These are phyloP conservation scores for Fistulifera pelliculosa DNA, from an alignment of 108 stramenopile genomes.

Conservation along the genomic window DNA sequence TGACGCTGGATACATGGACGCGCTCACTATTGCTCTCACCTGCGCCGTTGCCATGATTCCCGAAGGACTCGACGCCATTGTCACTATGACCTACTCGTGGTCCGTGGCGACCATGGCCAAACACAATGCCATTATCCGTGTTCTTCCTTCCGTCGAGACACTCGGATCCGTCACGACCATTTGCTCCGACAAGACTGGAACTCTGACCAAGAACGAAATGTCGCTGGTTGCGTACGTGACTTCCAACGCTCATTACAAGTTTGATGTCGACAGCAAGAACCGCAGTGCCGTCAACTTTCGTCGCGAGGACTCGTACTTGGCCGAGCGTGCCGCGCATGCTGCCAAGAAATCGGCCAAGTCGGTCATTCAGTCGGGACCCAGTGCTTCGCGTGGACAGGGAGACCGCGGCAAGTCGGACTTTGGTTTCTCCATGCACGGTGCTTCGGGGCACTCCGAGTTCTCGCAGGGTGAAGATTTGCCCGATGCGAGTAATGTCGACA, in stretches of 20 bases:
- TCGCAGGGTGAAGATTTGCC: conserved; percentile 5
- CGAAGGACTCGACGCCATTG: conserved; percentile 93
- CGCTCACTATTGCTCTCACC: conserved; percentile 58
- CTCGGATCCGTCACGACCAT: conserved; percentile 91
- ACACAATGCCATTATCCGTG: conserved; percentile 80
- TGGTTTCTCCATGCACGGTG: conserved; percentile 25
- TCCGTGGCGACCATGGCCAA: conserved; percentile 81
- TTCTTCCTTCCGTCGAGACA: conserved; percentile 92
- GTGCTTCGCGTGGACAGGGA: conserved; percentile 12
- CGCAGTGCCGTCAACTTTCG: conserved; percentile 33
- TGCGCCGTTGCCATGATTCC: conserved; percentile 96
- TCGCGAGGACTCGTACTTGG: conserved; percentile 49
- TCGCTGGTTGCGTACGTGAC: conserved; percentile 52
- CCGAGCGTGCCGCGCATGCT: conserved; percentile 7
- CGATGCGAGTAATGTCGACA: conserved; percentile 1
- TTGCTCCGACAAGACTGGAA: conserved; percentile 98
- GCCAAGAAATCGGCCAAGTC: conserved; percentile 22
- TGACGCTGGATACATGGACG: conserved; percentile 29
- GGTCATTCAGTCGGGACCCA: conserved; percentile 21
- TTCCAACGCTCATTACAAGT: conserved; percentile 56
- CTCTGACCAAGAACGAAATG: conserved; percentile 95
- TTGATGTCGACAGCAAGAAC: conserved; percentile 34
- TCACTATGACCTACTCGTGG: conserved; percentile 85
- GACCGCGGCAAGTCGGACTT: conserved; percentile 13
- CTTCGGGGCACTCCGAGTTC: conserved; percentile 9